phyloP scores from a whole-genome alignment of 768 basidiomycete genomes.

The Calocybe gangraenosa region DNA sequence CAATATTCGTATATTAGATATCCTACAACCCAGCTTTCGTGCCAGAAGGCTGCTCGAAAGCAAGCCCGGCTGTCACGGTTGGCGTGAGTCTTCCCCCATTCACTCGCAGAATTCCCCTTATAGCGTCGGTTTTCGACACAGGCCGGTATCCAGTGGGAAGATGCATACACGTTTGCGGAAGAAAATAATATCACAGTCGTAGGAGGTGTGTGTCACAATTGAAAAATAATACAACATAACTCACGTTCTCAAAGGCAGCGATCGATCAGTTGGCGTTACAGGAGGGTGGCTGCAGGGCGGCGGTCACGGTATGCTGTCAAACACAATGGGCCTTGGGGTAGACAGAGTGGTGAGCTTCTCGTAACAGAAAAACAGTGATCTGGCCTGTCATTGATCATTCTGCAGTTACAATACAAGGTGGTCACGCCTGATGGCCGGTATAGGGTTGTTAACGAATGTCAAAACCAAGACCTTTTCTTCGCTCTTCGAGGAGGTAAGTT shows the following conservation, averaged over 20 bases:
- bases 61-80: conserved; percentile 28
- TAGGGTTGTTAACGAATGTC: conserved; percentile 42
- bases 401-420: conserved; percentile 44
- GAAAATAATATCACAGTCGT: conserved; percentile 39
- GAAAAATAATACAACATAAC: too few species aligned
- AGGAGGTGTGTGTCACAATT: conserved; percentile 26
- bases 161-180: conserved; percentile 42
- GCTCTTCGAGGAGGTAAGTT: conserved; percentile 43
- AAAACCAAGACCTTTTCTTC: conserved; percentile 51
- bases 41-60: conserved; percentile 29
- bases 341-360: conserved; percentile 36
- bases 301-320: conserved; percentile 39
- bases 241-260: conserved; percentile 22
- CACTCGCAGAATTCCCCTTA: too few species aligned
- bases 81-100: conserved; percentile 23
- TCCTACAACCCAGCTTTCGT: conserved; percentile 29
- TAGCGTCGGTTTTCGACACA: conserved; percentile 11
- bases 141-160: conserved; percentile 43
- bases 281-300: conserved; percentile 45
- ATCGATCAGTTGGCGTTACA: conserved; percentile 35
- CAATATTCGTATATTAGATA: conserved; percentile 23
- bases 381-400: not conserved
- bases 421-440: conserved; percentile 49
- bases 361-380: not conserved
- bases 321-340: conserved; percentile 41